Conservation (phyloP, 345 rosid species). For the Combretum micranthum region DNA sequence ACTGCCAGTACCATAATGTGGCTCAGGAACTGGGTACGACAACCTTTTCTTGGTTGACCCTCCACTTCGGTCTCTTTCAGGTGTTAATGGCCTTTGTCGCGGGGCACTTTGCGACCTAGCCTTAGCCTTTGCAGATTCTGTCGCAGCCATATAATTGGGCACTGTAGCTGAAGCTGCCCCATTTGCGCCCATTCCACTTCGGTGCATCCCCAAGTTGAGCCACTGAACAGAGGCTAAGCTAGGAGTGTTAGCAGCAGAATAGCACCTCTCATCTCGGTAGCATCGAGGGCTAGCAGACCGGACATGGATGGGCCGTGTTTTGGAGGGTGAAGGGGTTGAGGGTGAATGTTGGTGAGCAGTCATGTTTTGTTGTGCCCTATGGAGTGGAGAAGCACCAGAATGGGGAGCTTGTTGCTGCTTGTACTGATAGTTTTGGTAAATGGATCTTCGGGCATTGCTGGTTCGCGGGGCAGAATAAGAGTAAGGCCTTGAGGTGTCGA, state of each 20-base stretch:
- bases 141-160: conserved; percentile 86
- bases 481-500: conserved; percentile 28
- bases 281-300: conserved; percentile 67
- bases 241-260: conserved; percentile 39
- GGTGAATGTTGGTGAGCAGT: conserved; percentile 27
- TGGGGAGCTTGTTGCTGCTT: conserved; percentile 12
- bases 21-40: conserved; percentile 45
- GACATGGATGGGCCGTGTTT: conserved; percentile 38
- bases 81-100: conserved; percentile 53
- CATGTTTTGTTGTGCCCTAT: conserved; percentile 13
- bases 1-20: conserved; percentile 5
- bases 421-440: conserved; percentile 14
- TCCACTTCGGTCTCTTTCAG: conserved; percentile 30
- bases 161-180: conserved; percentile 16
- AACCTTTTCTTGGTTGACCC: conserved; percentile 64
- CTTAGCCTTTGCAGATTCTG: conserved; percentile 81
- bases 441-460: conserved; percentile 7
- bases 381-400: conserved; percentile 23
- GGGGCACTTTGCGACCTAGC: conserved; percentile 72
- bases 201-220: conserved; percentile 17
- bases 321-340: conserved; percentile 56
- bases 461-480: conserved; percentile 14
- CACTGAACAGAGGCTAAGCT: conserved; percentile 18
- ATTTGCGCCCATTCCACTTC: conserved; percentile 20
- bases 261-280: conserved; percentile 20